Percentiles rank a stretch among this genome's conserved stretches.
Conservation (phyloP, 768 basidiomycete species). For the Suillus clintonianus region DNA sequence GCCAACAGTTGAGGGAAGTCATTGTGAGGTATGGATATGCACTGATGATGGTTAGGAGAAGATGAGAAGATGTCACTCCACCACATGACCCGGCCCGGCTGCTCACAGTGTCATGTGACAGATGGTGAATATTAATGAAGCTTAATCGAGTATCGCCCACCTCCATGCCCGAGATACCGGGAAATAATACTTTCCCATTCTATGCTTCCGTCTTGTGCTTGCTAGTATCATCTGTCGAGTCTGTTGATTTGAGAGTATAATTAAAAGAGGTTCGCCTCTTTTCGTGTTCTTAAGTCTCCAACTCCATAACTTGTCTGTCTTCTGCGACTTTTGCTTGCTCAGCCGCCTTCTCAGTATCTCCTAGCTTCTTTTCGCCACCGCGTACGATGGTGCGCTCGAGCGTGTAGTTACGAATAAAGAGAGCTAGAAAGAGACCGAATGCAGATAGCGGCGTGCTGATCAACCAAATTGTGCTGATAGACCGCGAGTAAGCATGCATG, state of each 20-base stretch:
- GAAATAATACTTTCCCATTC: background rate
- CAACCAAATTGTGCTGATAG: conserved; percentile 42
- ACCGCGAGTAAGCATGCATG: conserved; percentile 38
- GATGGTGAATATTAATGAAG: too few species aligned
- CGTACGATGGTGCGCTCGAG: conserved; percentile 30
- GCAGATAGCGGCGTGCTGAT: conserved; percentile 34
- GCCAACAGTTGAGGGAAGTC: conserved; percentile 37
- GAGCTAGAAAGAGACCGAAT: conserved; percentile 32
- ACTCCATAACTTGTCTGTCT: background rate
- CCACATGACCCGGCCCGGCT: background rate
- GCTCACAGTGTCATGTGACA: background rate
- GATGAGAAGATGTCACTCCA: background rate
- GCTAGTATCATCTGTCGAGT: conserved; percentile 1
- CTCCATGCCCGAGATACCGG: background rate
- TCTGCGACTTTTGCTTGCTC: background rate
- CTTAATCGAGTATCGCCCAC: background rate
- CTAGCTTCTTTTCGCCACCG: conserved; percentile 11
- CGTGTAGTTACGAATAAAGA: conserved; percentile 39
- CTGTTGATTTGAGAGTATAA: conserved; percentile 6
- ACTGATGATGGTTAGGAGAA: background rate
- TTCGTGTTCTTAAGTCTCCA: background rate
- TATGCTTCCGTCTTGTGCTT: conserved; percentile 4
- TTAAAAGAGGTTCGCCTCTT: background rate
- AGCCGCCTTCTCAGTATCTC: conserved; percentile 33
- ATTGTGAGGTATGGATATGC: conserved; percentile 16